These are phyloP conservation scores for Tetrapisispora arboricola DNA, from an alignment of 805 yeast genomes.

Conservation along the genomic window DNA sequence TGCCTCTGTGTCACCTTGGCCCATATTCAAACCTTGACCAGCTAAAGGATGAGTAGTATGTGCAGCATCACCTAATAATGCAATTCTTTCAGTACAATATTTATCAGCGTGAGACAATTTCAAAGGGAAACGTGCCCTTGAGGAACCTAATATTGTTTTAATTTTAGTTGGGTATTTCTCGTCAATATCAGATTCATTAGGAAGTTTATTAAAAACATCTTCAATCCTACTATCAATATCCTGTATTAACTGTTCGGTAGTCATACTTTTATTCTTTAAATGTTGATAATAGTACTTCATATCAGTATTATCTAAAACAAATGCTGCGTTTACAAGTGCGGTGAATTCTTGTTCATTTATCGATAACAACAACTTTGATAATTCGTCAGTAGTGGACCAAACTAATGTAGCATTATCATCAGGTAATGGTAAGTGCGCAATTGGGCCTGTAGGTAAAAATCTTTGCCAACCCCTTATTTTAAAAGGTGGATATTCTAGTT, in stretches of 20 bases:
- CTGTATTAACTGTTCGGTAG: conserved; percentile 40
- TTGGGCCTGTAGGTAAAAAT: conserved; percentile 82
- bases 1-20: conserved; percentile 80
- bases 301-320: conserved; percentile 69
- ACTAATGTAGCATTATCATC: conserved; percentile 82
- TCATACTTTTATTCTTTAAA: conserved; percentile 26
- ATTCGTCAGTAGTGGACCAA: conserved; percentile 79
- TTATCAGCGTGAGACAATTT: conserved; percentile 84
- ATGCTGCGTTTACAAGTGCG: conserved; percentile 73
- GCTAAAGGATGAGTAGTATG: conserved; percentile 96
- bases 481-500: conserved; percentile 61
- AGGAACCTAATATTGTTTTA: conserved; percentile 43
- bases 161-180: conserved; percentile 60
- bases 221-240: conserved; percentile 66
- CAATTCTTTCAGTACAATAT: conserved; percentile 74
- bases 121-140: conserved; percentile 84
- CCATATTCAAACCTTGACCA: conserved; percentile 97
- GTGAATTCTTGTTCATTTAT: conserved; percentile 55
- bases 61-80: conserved; percentile 96
- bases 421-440: conserved; percentile 85
- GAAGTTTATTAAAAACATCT: conserved; percentile 18
- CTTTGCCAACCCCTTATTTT: conserved; percentile 84
- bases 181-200: conserved; percentile 39
- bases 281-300: conserved; percentile 53
- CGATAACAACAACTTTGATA: conserved; percentile 51